Percentiles rank a stretch among this genome's conserved stretches.
Evolutionary conservation across 2,329 filamentous ascomycete species (phyloP).

Genomic region (Arthrobotrys megalospora): DNA sequence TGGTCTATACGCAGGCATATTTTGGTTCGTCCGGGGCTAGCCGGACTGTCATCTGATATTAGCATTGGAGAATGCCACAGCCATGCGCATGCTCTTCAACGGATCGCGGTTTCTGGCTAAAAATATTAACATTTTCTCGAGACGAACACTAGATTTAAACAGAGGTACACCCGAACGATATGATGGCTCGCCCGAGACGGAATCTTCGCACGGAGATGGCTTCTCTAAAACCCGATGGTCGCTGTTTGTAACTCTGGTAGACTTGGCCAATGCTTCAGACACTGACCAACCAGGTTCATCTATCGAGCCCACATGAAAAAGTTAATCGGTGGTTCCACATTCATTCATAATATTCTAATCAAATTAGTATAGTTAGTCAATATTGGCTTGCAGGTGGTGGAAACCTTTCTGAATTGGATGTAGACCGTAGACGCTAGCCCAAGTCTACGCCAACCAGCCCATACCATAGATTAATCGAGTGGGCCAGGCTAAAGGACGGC

Average conservation of each 20-base stretch:
- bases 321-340: constrained; percentile 9
- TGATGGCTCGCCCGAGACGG: background rate
- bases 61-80: background rate
- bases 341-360: background rate
- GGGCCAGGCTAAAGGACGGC: constrained; percentile 36
- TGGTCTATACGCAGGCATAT: background rate
- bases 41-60: constrained; percentile 49
- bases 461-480: constrained; percentile 17
- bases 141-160: constrained; percentile 23
- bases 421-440: constrained; percentile 2
- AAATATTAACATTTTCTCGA: constrained; percentile 25
- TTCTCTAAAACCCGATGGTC: constrained; percentile 16
- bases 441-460: background rate
- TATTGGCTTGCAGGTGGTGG: background rate
- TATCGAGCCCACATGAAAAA: constrained; percentile 38
- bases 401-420: constrained; percentile 3
- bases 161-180: background rate
- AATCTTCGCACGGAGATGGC: background rate
- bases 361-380: background rate
- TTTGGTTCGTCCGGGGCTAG: constrained; percentile 25
- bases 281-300: constrained; percentile 42
- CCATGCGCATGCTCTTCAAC: background rate
- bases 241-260: background rate
- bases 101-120: constrained; percentile 32
- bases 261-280: constrained; percentile 32